These are phyloP conservation scores for Alternaria longipes DNA, from an alignment of 2,329 filamentous ascomycete species.

Conservation along the genomic window DNA sequence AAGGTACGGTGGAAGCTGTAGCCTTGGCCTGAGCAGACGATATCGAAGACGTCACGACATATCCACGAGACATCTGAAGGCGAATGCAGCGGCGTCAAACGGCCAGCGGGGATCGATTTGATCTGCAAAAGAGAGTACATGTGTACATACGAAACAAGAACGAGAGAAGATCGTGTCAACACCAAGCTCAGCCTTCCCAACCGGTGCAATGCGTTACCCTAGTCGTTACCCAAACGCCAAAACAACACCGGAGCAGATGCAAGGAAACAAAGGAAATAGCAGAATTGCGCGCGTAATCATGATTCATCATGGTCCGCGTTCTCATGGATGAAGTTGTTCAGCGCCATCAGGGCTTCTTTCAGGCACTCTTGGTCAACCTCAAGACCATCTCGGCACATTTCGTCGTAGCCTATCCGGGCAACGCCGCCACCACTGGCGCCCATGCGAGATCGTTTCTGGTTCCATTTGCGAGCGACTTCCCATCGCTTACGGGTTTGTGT, in stretches of 20 bases:
- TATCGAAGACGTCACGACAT: not conserved
- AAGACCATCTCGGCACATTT: conserved; percentile 42
- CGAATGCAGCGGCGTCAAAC: not conserved
- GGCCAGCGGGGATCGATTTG: conserved; percentile 22
- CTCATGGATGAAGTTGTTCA: conserved; percentile 53
- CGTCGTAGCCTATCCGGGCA: conserved; percentile 47
- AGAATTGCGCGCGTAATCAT: conserved; percentile 26
- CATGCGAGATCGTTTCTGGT: conserved; percentile 40
- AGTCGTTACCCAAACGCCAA: conserved; percentile 34
- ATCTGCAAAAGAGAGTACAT: conserved; percentile 26
- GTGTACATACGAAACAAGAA: conserved; percentile 29
- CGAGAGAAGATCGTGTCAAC: conserved; percentile 18
- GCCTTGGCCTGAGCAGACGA: conserved; percentile 20
- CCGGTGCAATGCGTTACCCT: conserved; percentile 32
- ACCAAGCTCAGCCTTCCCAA: conserved; percentile 17
- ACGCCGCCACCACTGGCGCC: conserved; percentile 35
- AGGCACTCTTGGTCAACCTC: conserved; percentile 46
- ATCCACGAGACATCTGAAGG: not conserved
- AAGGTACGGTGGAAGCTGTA: conserved; percentile 37
- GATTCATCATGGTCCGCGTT: conserved; percentile 39
- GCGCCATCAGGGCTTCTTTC: conserved; percentile 43
- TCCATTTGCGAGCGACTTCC: conserved; percentile 44
- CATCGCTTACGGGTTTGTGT: conserved; percentile 44
- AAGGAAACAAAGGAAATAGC: conserved; percentile 1
- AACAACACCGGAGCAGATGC: conserved; percentile 24